Percentiles rank a stretch among this genome's conserved stretches.
These are phyloP conservation scores for Fusarium multiceps DNA, from an alignment of 2,329 filamentous ascomycete species.

Conservation along the genomic window DNA sequence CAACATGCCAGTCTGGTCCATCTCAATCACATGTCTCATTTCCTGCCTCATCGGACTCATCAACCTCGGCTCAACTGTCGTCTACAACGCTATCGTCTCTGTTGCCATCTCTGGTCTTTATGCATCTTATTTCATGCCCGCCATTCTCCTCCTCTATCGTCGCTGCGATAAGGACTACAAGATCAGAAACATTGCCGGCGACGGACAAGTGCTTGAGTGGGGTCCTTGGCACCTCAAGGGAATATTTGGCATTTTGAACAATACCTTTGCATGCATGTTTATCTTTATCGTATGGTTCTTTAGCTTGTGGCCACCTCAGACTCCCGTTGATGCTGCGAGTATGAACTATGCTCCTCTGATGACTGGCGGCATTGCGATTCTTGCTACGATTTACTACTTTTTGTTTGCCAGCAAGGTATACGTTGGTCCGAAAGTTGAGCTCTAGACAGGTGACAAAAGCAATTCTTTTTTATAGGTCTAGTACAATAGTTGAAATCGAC, in stretches of 20 bases:
- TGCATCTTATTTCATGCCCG: conserved; percentile 39
- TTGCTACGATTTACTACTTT: conserved; percentile 60
- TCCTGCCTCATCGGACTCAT: conserved; percentile 40
- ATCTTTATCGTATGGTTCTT: conserved; percentile 67
- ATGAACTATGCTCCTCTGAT: conserved; percentile 62
- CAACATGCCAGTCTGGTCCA: conserved; percentile 40
- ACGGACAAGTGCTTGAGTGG: conserved; percentile 53
- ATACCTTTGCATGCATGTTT: conserved; percentile 63
- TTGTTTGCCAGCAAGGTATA: conserved; percentile 55
- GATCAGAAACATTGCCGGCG: conserved; percentile 26
- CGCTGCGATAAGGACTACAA: conserved; percentile 40
- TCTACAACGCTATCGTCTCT: conserved; percentile 43
- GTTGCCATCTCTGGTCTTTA: conserved; percentile 39
- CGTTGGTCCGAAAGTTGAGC: conserved; percentile 54
- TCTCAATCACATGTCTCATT: conserved; percentile 32
- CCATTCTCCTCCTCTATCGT: conserved; percentile 39
- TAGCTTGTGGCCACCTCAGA: conserved; percentile 59
- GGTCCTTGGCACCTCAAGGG: conserved; percentile 66
- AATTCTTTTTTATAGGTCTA: not conserved
- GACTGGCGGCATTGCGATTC: conserved; percentile 54
- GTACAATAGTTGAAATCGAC: not conserved
- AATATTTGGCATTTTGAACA: conserved; percentile 63
- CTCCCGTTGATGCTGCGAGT: conserved; percentile 39
- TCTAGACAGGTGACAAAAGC: not conserved
- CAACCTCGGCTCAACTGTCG: conserved; percentile 39